phyloP scores from a whole-genome alignment of 192 early-diverging fungal genomes.

The Coemansia sp. region DNA sequence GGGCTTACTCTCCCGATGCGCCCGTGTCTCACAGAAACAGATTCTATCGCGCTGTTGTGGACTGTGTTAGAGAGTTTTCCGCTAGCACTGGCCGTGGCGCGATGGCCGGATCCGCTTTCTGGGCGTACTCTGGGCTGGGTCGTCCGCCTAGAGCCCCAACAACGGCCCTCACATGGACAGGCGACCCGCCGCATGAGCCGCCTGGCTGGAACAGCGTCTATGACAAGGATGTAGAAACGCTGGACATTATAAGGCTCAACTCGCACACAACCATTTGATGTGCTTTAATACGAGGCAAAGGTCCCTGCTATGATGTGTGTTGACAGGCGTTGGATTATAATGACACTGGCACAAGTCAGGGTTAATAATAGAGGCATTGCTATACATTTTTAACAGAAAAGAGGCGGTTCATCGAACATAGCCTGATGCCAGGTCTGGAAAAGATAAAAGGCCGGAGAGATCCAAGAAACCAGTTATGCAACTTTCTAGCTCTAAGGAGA shows the following conservation, averaged over 20 bases:
- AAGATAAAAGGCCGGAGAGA: too few relatives aligned
- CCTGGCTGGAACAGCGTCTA: conserved; percentile 70
- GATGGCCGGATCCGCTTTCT: conserved; percentile 60
- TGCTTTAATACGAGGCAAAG: too few relatives aligned
- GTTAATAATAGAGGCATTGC: too few relatives aligned
- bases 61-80: not conserved
- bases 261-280: too few relatives aligned
- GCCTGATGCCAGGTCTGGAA: too few relatives aligned
- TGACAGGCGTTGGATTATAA: too few relatives aligned
- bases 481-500: too few relatives aligned
- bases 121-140: conserved; percentile 63
- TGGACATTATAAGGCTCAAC: conserved; percentile 14
- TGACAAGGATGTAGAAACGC: conserved; percentile 51
- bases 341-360: too few relatives aligned
- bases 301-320: too few relatives aligned
- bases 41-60: conserved; percentile 55
- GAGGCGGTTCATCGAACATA: too few relatives aligned
- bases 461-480: too few relatives aligned
- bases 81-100: conserved; percentile 19
- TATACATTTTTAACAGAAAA: too few relatives aligned
- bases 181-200: conserved; percentile 63
- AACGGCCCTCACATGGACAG: conserved; percentile 47
- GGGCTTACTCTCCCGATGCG: conserved; percentile 51
- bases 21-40: conserved; percentile 56
- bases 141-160: conserved; percentile 45